Percentiles rank a stretch among this genome's conserved stretches.
Conservation (phyloP, 2,329 filamentous ascomycete species). For the Parafenestella ontariensis region DNA sequence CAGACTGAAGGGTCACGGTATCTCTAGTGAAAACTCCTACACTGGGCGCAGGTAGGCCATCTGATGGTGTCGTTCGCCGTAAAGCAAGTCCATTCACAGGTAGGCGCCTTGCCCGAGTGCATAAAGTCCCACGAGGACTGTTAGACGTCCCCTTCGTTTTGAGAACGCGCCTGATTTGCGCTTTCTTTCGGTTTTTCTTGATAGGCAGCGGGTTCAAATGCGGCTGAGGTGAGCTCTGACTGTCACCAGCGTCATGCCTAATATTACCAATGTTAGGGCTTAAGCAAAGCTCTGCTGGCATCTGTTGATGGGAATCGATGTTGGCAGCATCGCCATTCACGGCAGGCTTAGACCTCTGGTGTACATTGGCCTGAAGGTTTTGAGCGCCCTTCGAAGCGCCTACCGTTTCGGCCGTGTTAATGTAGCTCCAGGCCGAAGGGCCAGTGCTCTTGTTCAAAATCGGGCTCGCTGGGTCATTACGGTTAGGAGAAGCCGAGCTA, state of each 20-base stretch:
- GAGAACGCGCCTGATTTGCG: background rate
- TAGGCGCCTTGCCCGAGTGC: constrained; percentile 27
- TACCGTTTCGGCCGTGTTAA: background rate
- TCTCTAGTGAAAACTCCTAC: constrained; percentile 20
- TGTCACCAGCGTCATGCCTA: background rate
- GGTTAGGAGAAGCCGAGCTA: background rate
- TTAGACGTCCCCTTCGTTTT: background rate
- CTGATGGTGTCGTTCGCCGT: constrained; percentile 31
- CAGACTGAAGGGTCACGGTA: background rate
- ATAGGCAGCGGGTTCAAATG: background rate
- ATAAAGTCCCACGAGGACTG: background rate
- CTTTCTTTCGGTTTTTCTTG: background rate
- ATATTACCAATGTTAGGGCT: background rate
- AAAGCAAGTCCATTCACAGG: constrained; percentile 21
- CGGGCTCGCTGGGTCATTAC: background rate
- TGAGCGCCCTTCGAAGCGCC: background rate
- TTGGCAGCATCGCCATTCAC: background rate
- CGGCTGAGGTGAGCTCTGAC: background rate
- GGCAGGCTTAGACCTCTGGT: background rate
- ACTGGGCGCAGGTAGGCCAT: constrained; percentile 33
- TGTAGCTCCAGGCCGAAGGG: background rate
- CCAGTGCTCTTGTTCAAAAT: background rate
- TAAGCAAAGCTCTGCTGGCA: background rate
- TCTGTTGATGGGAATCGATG: background rate
- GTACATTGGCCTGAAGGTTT: background rate